Percentiles rank a stretch among this genome's conserved stretches.
These are phyloP conservation scores for Tetrahymena thermophila DNA, from an alignment of 73 alveolate species.

Conservation along the genomic window DNA sequence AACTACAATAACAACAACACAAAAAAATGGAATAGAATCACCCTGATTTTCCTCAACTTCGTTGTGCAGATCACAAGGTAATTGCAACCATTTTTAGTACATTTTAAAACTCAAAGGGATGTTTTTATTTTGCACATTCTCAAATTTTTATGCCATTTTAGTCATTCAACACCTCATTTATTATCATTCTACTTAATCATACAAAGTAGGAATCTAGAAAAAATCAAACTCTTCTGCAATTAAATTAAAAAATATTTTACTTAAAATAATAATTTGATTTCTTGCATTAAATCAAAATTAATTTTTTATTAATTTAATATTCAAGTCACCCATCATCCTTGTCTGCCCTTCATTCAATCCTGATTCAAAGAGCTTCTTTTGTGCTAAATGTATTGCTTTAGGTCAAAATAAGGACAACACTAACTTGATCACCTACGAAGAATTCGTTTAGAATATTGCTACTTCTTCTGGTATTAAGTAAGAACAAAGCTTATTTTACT, in stretches of 20 bases:
- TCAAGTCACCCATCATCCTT: background rate
- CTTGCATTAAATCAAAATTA: background rate
- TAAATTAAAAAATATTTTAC: too few species aligned
- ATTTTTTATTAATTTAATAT: background rate
- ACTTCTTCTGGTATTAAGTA: background rate
- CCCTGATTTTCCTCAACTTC: background rate
- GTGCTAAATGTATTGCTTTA: background rate
- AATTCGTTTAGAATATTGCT: background rate
- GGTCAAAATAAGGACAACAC: background rate
- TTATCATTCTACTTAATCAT: background rate
- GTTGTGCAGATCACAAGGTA: background rate
- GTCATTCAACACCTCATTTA: background rate
- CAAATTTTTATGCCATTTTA: background rate
- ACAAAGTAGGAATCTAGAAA: background rate
- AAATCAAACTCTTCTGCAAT: background rate
- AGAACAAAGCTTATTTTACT: background rate
- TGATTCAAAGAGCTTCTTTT: background rate
- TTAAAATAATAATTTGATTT: background rate
- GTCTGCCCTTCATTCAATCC: background rate
- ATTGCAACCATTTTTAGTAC: background rate
- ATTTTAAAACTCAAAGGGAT: background rate
- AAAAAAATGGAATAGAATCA: background rate
- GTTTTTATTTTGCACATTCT: background rate
- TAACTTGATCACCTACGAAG: background rate
- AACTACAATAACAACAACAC: background rate